Percentiles rank a stretch among this genome's conserved stretches.
These are phyloP conservation scores for Mycotypha africana DNA, from an alignment of 371 early-diverging fungal genomes.

Conservation along the genomic window DNA sequence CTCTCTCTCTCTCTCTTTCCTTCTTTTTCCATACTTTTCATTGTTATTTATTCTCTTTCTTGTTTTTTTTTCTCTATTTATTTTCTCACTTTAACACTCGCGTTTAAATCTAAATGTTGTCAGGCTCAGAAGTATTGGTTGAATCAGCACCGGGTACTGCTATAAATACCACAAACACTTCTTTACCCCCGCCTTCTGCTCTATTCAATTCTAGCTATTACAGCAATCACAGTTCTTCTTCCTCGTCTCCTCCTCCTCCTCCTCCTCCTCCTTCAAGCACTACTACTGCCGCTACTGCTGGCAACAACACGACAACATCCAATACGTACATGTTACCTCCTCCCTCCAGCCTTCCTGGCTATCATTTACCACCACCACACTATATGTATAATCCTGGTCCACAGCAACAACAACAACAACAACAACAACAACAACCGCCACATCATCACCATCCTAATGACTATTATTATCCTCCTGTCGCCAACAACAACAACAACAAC, in stretches of 20 bases:
- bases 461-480: not conserved
- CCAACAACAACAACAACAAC: not conserved
- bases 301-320: too few species aligned
- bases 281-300: too few species aligned
- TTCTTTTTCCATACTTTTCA: conserved; percentile 2
- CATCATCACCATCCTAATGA: too few species aligned
- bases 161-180: conserved; percentile 9
- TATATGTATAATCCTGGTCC: conserved; percentile 7
- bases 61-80: not conserved
- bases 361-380: conserved; percentile 20
- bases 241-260: too few species aligned
- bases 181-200: conserved; percentile 31
- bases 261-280: conserved; percentile 16
- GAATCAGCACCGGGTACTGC: too few species aligned
- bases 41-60: conserved; percentile 8
- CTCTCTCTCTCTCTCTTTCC: not conserved
- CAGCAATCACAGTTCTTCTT: not conserved
- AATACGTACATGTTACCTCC: conserved; percentile 40
- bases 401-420: conserved; percentile 8
- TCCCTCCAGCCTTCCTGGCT: conserved; percentile 32
- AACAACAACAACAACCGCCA: conserved; percentile 4
- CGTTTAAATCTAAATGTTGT: too few species aligned
- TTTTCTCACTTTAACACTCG: too few species aligned
- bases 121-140: too few species aligned
- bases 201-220: conserved; percentile 15